Conservation (phyloP, 1,284 basidiomycete genomes). For the Exobasidium rhododendri region DNA sequence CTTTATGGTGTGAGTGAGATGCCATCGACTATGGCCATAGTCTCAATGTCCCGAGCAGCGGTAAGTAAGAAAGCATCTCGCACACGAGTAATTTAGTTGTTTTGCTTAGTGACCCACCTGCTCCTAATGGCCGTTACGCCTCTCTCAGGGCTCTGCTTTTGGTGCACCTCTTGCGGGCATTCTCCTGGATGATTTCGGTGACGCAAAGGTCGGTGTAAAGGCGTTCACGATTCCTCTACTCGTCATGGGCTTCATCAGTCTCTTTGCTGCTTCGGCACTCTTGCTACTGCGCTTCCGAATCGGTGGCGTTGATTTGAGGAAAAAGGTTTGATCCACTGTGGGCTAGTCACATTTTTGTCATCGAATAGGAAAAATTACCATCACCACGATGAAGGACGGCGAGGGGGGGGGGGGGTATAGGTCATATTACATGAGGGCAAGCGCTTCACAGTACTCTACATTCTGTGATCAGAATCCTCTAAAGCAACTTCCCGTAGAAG, state of each 20-base stretch:
- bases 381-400: too few relatives aligned
- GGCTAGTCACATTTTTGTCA: too few relatives aligned
- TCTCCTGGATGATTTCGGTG: constrained; percentile 32
- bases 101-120: too few relatives aligned
- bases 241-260: constrained; percentile 18
- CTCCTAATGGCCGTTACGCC: neutral
- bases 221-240: neutral
- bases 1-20: constrained; percentile 29
- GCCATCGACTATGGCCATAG: constrained; percentile 19
- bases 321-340: constrained; percentile 13
- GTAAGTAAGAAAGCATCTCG: neutral
- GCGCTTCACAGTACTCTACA: too few relatives aligned
- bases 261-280: constrained; percentile 25
- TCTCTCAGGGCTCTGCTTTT: constrained; percentile 29
- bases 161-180: constrained; percentile 33
- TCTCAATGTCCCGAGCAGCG: constrained; percentile 8
- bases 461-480: too few relatives aligned
- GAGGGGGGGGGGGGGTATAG: too few relatives aligned
- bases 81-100: too few relatives aligned
- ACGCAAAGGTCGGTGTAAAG: constrained; percentile 2
- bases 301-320: constrained; percentile 15
- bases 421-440: too few relatives aligned
- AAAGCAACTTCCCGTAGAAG: too few relatives aligned
- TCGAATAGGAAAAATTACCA: too few relatives aligned
- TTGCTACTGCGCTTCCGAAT: constrained; percentile 19